phyloP scores from a whole-genome alignment of 352 stramenopile genomes.

The Globisporangium splendens region DNA sequence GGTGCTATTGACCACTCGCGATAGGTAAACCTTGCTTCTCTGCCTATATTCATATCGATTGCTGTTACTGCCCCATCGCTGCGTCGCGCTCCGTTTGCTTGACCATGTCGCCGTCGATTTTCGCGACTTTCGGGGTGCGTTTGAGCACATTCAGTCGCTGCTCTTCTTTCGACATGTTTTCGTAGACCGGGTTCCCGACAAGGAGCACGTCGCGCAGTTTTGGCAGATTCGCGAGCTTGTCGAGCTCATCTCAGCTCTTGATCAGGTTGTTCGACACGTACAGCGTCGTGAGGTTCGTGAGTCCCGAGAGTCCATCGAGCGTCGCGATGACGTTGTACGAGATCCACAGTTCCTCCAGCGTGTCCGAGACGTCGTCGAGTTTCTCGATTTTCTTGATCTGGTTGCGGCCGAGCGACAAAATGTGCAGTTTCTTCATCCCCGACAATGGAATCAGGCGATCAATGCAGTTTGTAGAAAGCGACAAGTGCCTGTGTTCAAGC shows the following conservation, averaged over 20 bases:
- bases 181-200: conserved; percentile 95
- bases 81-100: conserved; percentile 82
- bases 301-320: conserved; percentile 88
- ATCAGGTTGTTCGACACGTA: conserved; percentile 97
- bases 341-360: conserved; percentile 95
- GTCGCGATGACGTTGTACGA: conserved; percentile 96
- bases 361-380: conserved; percentile 94
- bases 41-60: too few relatives aligned
- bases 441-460: conserved; percentile 92
- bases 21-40: too few relatives aligned
- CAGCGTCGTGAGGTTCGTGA: conserved; percentile 92
- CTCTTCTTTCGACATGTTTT: conserved; percentile 91
- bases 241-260: conserved; percentile 93
- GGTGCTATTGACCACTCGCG: conserved; percentile 3
- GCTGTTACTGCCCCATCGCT: conserved; percentile 48
- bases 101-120: conserved; percentile 87
- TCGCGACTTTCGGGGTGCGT: conserved; percentile 75
- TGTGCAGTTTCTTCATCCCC: conserved; percentile 94
- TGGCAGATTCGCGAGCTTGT: conserved; percentile 88
- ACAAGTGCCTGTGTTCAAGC: conserved; percentile 64
- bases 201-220: conserved; percentile 94
- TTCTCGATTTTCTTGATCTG: conserved; percentile 98
- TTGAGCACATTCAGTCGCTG: conserved; percentile 77
- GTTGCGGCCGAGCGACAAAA: conserved; percentile 95
- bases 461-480: conserved; percentile 95